A percentile compares a stretch with the other conserved stretches of the same genome.
phyloP scores from a whole-genome alignment of 148 eudicot species.

The Rhododendron mucronatum region DNA sequence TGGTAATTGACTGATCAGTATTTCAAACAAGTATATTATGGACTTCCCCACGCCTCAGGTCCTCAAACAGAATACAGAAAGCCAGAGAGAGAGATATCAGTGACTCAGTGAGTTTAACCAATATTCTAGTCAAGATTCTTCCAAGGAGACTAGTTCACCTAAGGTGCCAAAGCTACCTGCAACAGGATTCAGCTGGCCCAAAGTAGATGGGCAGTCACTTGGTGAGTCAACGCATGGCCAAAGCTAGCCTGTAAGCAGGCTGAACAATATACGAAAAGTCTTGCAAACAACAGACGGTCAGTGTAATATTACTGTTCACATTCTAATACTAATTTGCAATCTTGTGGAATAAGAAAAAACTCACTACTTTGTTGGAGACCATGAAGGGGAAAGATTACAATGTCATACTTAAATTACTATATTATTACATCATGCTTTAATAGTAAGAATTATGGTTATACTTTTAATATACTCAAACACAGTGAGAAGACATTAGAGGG shows the following conservation, averaged over 20 bases:
- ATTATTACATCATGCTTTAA: background rate
- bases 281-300: background rate
- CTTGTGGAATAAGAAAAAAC: background rate
- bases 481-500: background rate
- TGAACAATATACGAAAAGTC: background rate
- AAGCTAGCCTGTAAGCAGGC: background rate
- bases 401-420: background rate
- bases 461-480: background rate
- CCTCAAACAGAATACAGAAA: background rate
- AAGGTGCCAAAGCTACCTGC: background rate
- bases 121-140: background rate
- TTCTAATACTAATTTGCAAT: background rate
- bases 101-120: background rate
- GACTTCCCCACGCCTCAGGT: background rate
- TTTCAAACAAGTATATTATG: background rate
- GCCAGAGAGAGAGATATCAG: background rate
- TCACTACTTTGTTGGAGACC: background rate
- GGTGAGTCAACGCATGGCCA: background rate
- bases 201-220: background rate
- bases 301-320: background rate
- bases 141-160: background rate
- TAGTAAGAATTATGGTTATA: background rate
- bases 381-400: background rate
- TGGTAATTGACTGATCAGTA: background rate
- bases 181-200: background rate